Conservation (phyloP, 179 eudicot species). For the Pouteria campechiana region DNA sequence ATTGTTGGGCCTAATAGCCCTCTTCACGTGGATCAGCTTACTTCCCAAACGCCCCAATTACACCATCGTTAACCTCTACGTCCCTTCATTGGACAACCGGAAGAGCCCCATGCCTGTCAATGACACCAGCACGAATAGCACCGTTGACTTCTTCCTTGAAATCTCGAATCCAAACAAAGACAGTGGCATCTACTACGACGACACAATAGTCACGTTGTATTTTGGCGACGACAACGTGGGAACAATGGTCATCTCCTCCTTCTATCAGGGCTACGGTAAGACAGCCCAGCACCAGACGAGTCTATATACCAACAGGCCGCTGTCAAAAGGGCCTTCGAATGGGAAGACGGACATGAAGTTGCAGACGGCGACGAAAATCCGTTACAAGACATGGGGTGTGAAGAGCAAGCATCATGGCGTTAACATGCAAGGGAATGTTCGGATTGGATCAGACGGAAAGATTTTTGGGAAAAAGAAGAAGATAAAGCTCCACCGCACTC, state of each 20-base stretch:
- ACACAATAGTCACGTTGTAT: not conserved
- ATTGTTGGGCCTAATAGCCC: slow-evolving; percentile 4
- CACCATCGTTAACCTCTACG: not conserved
- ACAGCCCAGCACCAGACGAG: not conserved
- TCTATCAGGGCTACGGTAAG: slow-evolving; percentile 2
- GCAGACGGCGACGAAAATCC: slow-evolving; percentile 1
- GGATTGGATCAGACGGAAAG: slow-evolving; percentile 19
- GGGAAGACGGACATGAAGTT: slow-evolving; percentile 8
- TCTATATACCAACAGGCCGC: not conserved
- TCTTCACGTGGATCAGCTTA: slow-evolving; percentile 6
- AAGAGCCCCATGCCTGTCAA: not conserved
- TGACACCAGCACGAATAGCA: not conserved
- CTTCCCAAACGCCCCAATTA: slow-evolving; percentile 6
- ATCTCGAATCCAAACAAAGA: slow-evolving; percentile 6
- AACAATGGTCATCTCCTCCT: not conserved
- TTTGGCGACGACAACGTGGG: not conserved
- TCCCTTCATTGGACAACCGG: not conserved
- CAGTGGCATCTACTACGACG: slow-evolving; percentile 2
- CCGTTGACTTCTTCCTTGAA: not conserved
- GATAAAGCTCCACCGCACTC: not conserved
- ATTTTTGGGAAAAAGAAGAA: slow-evolving; percentile 13
- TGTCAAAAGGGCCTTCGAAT: not conserved
- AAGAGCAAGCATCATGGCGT: slow-evolving; percentile 7
- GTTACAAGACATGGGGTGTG: slow-evolving; percentile 3
- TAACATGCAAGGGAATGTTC: slow-evolving; percentile 2